phyloP scores from a whole-genome alignment of 2,329 filamentous ascomycete genomes.

The Paecilomyces niveus region DNA sequence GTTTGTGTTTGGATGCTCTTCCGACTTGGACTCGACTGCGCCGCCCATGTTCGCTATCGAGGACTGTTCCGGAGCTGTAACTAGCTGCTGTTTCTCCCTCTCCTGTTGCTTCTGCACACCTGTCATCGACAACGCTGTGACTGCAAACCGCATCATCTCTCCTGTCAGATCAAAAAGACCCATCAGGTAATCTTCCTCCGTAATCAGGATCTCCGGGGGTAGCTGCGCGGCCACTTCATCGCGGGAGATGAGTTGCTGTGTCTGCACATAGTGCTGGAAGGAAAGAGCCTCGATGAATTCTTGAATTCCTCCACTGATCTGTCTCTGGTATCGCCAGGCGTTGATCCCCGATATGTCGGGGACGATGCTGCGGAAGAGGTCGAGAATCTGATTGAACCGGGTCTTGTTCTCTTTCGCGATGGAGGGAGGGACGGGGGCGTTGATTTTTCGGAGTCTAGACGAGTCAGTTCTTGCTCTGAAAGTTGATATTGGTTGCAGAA shows the following conservation, averaged over 20 bases:
- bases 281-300: conserved; percentile 90
- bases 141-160: conserved; percentile 94
- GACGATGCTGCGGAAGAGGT: conserved; percentile 60
- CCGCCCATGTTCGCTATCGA: conserved; percentile 4
- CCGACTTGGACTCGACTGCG: not conserved
- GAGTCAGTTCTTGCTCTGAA: not conserved
- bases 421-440: conserved; percentile 51
- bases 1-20: not conserved
- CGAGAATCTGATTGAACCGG: conserved; percentile 63
- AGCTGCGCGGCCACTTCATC: conserved; percentile 47
- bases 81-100: conserved; percentile 15
- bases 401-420: conserved; percentile 64
- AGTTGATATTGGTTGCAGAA: not conserved
- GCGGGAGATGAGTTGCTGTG: conserved; percentile 65
- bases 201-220: conserved; percentile 54
- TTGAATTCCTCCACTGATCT: conserved; percentile 75
- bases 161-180: conserved; percentile 91
- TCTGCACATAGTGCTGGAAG: conserved; percentile 79
- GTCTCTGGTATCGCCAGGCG: conserved; percentile 69
- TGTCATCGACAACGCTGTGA: conserved; percentile 74
- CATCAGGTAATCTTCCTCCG: conserved; percentile 77
- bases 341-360: conserved; percentile 73
- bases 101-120: conserved; percentile 16
- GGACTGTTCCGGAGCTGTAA: not conserved
- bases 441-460: conserved; percentile 32